Evolutionary conservation across 2,329 filamentous ascomycete genomes (phyloP).

Genomic region (Diaporthe nobilis): DNA sequence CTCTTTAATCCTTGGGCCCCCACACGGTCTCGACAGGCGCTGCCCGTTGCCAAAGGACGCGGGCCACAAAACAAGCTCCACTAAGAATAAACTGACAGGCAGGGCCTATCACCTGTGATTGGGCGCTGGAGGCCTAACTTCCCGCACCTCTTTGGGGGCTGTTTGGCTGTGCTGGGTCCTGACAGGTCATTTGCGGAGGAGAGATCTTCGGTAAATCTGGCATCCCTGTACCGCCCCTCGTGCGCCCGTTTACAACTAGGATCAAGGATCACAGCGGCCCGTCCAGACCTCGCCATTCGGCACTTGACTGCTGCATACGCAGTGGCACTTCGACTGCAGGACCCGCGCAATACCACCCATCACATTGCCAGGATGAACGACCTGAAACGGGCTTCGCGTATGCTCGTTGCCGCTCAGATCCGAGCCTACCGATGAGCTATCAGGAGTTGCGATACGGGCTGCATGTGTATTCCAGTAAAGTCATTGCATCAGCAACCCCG

Average conservation of each 20-base stretch:
- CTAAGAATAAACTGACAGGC: neutral
- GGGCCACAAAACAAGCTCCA: neutral
- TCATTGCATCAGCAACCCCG: neutral
- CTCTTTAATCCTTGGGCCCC: neutral
- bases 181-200: slow-evolving; percentile 31
- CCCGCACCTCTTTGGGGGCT: slow-evolving; percentile 2
- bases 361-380: neutral
- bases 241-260: too few relatives aligned
- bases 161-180: slow-evolving; percentile 1
- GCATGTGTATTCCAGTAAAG: neutral
- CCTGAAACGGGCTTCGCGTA: neutral
- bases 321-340: neutral
- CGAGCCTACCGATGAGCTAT: too few relatives aligned
- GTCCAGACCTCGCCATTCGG: neutral
- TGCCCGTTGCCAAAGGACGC: neutral
- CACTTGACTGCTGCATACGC: neutral
- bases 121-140: neutral
- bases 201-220: neutral
- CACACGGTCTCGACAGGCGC: neutral
- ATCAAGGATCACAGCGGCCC: neutral
- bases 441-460: neutral
- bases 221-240: neutral
- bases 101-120: neutral
- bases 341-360: neutral
- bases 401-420: neutral